Evolutionary conservation across 2,329 filamentous ascomycete species (phyloP).

Genomic region (Canariomyces notabilis): DNA sequence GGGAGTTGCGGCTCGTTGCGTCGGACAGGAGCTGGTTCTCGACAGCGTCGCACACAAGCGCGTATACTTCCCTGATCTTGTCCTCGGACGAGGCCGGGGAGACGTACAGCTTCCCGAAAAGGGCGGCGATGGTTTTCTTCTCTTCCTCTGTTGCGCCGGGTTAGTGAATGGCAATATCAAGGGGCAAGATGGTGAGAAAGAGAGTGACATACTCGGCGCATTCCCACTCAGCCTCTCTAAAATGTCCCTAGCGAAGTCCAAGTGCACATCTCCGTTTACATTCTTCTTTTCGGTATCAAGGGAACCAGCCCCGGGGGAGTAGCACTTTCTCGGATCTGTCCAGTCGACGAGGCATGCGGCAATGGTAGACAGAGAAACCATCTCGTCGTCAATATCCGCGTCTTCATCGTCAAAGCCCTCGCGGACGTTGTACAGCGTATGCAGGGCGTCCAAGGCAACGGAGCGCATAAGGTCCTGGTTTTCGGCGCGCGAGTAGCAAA

Average conservation of each 20-base stretch:
- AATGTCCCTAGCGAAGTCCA: conserved; percentile 71
- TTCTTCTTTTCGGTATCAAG: conserved; percentile 56
- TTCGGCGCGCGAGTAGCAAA: conserved; percentile 76
- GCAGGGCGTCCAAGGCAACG: conserved; percentile 69
- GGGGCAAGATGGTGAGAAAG: not conserved
- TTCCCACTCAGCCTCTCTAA: conserved; percentile 67
- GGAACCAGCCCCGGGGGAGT: conserved; percentile 37
- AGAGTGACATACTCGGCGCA: conserved; percentile 55
- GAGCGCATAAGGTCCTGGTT: conserved; percentile 78
- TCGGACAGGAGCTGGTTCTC: conserved; percentile 57
- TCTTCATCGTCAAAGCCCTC: conserved; percentile 71
- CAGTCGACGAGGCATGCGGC: conserved; percentile 85
- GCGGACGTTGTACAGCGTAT: conserved; percentile 66
- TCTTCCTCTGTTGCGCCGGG: conserved; percentile 63
- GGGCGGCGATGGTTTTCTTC: conserved; percentile 71
- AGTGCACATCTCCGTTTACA: conserved; percentile 72
- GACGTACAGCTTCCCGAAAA: conserved; percentile 79
- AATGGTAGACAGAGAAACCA: conserved; percentile 73
- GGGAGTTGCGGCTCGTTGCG: conserved; percentile 56
- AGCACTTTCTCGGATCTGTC: conserved; percentile 87
- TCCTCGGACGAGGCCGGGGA: conserved; percentile 59
- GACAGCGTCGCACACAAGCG: conserved; percentile 56
- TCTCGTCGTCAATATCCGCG: conserved; percentile 67
- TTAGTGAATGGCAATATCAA: conserved; percentile 4
- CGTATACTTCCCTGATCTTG: conserved; percentile 54